Evolutionary conservation across 2,329 filamentous ascomycete genomes (phyloP), one percentile per base, ranked within the genome.

Genomic region (Penicillium sp.): DNA sequence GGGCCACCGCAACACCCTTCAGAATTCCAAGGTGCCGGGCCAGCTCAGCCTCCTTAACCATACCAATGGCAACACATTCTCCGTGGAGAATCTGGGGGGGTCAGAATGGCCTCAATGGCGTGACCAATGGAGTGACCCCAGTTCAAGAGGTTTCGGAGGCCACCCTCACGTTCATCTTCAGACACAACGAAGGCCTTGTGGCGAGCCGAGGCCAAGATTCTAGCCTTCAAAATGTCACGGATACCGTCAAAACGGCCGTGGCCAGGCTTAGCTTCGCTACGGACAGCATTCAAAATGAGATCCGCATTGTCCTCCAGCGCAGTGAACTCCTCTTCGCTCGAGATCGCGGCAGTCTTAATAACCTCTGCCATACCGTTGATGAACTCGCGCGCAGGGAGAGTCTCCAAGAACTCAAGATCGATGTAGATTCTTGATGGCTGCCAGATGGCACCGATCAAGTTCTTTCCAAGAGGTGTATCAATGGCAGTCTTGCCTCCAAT

Each of bases 331-430:
- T 82, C 78, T 75, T 96, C 92, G 69, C 96, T 87, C 86, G 93
- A 97, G 67, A 99, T 98, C 53, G 95, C 95, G 3, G 95, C 95
- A 3, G 95, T 99, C 84, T 97, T 97, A 73, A 97, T 85, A 29
- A 99, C 93, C 79, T 99, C 95, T 26, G 93, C 95, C 93, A 99
- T 97, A 60, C 95, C 95, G 74, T 99, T 99, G 77, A 97, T 92
- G 71, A 99, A 93, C 77, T 99, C 93, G 64, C 95, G 85, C 63
- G 89, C 88, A 1, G 93, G 93, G 21, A 99, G 81, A 1, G 92
- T 96, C 72, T 96, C 91, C 54, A 99, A 82, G 71, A 99, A 98
- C 55, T 88, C 84, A 60, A 98, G 81, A 75, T 99, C 95, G 67
- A 99, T 93, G 77, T 96, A 99, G 64, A 98, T 93, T 62, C 92